Evolutionary conservation across 768 basidiomycete genomes (phyloP), one percentile per base, ranked within the genome.

Genomic region (Kwoniella bestiolae): DNA sequence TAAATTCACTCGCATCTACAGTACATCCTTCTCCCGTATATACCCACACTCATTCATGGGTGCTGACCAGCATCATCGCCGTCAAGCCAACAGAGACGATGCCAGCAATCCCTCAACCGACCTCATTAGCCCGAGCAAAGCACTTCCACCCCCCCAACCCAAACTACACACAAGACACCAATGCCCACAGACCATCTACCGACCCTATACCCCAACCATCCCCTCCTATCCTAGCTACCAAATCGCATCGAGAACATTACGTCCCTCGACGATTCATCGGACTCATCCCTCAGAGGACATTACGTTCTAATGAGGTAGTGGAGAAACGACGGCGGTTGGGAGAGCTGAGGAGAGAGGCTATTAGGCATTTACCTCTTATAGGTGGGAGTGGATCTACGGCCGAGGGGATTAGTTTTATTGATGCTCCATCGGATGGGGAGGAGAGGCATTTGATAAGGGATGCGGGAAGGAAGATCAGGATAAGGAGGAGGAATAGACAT

Each of bases 261-360:
- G 58, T 74, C 21, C 68, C 65, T 25, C 64, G 79, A 8, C 62
- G 74, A 14, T 78, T 80, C 63, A 60, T 80, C n/a, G 79, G 79
- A 7, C 69, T 67, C 14, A 69, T 80, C 14, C 79, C 79, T 3
- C 70, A 75, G 35, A 63, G 55, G 28, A 59, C 70, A 2, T 56
- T 69, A n/a, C 69, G 78, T 53, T 75, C 74, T 6, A 51, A 52
- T 23, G 72, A 76, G 34, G 73, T 59, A 2, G 50, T 63, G 21
- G 71, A 68, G 52, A 70, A 67, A 16, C 50, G 63, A 34, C 16
- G 63, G 41, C 46, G 59, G n/a, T 68, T 76, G 7, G 31, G 57
- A 3, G 61, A 64, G 1, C 25, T 78, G 31, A 38, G 68, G 7
- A 50, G 50, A 16, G 44, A n/a, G 23, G 66, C 68, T n/a, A 31